phyloP scores from a whole-genome alignment of 805 yeast genomes.

The Candida adriatica region DNA sequence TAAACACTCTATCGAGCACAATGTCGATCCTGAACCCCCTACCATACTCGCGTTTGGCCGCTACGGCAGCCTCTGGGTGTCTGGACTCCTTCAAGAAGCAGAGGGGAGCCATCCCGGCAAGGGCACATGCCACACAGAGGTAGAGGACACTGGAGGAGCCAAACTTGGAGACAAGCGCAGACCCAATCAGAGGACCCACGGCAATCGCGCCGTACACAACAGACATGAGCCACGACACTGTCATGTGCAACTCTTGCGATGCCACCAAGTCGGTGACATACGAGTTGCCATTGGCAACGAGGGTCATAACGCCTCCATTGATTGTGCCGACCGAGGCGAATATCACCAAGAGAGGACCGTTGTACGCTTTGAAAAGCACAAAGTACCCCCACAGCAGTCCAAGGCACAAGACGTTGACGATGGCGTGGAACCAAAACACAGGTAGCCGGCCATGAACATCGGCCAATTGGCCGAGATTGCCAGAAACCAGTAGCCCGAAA shows the following conservation, averaged over 20 bases:
- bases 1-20: too few relatives aligned
- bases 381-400: slow-evolving; percentile 12
- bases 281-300: slow-evolving; percentile 21
- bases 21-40: slow-evolving; percentile 14
- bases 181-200: slow-evolving; percentile 20
- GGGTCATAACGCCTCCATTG: slow-evolving; percentile 21
- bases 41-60: slow-evolving; percentile 8
- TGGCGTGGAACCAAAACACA: slow-evolving; percentile 16
- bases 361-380: slow-evolving; percentile 3
- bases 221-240: slow-evolving; percentile 19
- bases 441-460: slow-evolving; percentile 19
- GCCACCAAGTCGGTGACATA: slow-evolving; percentile 18
- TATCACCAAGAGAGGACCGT: slow-evolving; percentile 6
- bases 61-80: slow-evolving; percentile 16
- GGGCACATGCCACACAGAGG: slow-evolving; percentile 4
- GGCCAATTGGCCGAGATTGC: slow-evolving; percentile 20
- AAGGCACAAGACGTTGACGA: slow-evolving; percentile 11
- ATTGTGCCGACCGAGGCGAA: slow-evolving; percentile 12
- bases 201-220: slow-evolving; percentile 19
- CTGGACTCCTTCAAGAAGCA: slow-evolving; percentile 14
- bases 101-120: slow-evolving; percentile 4
- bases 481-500: slow-evolving; percentile 17
- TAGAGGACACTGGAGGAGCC: slow-evolving; percentile 6
- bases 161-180: slow-evolving; percentile 13
- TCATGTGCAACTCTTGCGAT: slow-evolving; percentile 12